Evolutionary conservation across 345 rosid genomes (phyloP), one percentile per base, ranked within the genome.

Genomic region (Lumnitzera racemosa): DNA sequence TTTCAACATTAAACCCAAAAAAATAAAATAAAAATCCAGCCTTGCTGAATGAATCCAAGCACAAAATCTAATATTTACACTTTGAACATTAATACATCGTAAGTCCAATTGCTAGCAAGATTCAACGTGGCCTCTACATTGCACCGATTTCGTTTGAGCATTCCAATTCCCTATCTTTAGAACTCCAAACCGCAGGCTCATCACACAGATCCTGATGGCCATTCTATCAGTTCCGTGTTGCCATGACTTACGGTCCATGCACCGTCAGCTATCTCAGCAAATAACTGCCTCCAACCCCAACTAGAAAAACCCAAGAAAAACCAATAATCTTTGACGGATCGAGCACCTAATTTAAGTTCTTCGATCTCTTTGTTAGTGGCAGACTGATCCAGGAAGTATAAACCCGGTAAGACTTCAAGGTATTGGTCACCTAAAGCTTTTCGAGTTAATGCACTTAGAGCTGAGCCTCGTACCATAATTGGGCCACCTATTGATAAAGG

Each of bases 261-360:
- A 61, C 99, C 98, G 59, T 62, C 71, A 5, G 70, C 63, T 14
- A 89, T 80, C 81, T 92, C 98, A 55, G 77, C 64, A 29, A 78
- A 80, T 61, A 94, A 61, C 74, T 94, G 99, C 3, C 73, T 71
- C 85, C 96, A 84, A 49, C 78, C 79, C 99, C 99, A 94, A 67
- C 81, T 74, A 0, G 96, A 75, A 63, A 76, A 80, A 11, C 99
- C 99, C 71, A 90, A 62, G 86, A 94, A 94, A 71, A 94, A 90
- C 95, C 96, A 94, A 67, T 83, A 88, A 43, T 81, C 83, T 4
- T 61, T n/a, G 2, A 82, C 50, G 8, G 79, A 76, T 24, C 66
- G 67, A 51, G 67, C 79, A 66, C 81, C 82, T 4, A 76, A 67
- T 67, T 71, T 83, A 15, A 86, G 58, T 61, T 69, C 81, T 62